These are phyloP conservation scores for Erodium moschatum DNA, from an alignment of 441 rosid genomes.

Conservation along the genomic window DNA sequence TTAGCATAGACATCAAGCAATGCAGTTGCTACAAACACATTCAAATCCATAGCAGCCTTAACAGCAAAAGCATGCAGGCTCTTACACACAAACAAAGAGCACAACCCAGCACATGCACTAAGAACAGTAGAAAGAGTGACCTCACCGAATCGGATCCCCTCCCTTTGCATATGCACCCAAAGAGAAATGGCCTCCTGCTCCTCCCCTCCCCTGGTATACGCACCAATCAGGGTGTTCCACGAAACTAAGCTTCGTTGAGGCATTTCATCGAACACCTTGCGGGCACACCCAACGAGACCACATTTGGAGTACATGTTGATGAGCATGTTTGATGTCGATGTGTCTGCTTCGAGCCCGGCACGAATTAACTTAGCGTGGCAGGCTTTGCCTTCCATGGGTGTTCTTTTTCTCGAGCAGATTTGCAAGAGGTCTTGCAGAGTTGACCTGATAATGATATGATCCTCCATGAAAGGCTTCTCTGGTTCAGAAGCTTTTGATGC, in stretches of 20 bases:
- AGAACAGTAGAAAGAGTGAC: slow-evolving; percentile 53
- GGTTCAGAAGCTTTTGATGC: not conserved
- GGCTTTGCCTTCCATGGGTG: slow-evolving; percentile 30
- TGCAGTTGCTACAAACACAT: slow-evolving; percentile 58
- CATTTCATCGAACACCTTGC: slow-evolving; percentile 67
- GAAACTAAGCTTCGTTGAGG: slow-evolving; percentile 28
- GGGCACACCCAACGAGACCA: slow-evolving; percentile 32
- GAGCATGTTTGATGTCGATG: slow-evolving; percentile 46
- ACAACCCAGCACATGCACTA: slow-evolving; percentile 24
- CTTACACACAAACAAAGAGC: slow-evolving; percentile 42
- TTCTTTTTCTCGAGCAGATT: slow-evolving; percentile 35
- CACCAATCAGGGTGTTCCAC: too few species aligned
- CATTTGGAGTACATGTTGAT: slow-evolving; percentile 46
- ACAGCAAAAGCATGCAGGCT: slow-evolving; percentile 56
- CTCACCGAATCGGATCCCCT: slow-evolving; percentile 50
- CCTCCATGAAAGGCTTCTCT: not conserved
- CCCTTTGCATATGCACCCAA: too few species aligned
- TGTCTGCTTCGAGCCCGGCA: slow-evolving; percentile 29
- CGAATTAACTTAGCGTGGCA: slow-evolving; percentile 44
- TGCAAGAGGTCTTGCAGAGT: slow-evolving; percentile 36
- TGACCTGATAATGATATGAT: slow-evolving; percentile 17
- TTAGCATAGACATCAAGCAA: slow-evolving; percentile 73
- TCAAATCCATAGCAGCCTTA: slow-evolving; percentile 42
- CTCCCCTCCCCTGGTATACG: too few species aligned
- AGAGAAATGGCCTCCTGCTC: too few species aligned